Evolutionary conservation across 768 basidiomycete genomes (phyloP), one percentile per base, ranked within the genome.

Genomic region (Kwoniella dendrophila): DNA sequence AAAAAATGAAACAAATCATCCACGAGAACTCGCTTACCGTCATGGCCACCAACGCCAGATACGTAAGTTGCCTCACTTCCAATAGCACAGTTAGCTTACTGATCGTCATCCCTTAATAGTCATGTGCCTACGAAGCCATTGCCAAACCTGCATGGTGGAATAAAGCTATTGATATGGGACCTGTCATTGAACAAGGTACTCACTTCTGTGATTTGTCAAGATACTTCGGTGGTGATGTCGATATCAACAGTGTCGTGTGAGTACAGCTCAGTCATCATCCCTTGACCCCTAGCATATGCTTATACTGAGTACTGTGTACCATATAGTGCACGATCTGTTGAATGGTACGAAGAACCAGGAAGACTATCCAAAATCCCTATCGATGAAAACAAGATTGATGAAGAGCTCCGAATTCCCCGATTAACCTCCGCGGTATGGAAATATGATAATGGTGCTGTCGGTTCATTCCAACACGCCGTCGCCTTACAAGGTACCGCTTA

Each of bases 171-270:
- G 78, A 79, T 52, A 79, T 79, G 78, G 78, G 78, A 58, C 78
- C 78, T 33, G 78, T 79, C 67, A 79, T 79, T 43, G 78, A 79
- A 66, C 78, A 79, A 49, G 78, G 91, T 48, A 98, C 95, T 14
- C 95, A 98, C 82, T 95, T 97, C 82, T 93, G 91, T 74, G 93
- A 97, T 81, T 84, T 96, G 44, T 96, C 92, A 40, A 88, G 95
- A 68, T 95, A 95, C 83, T 97, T 98, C 74, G 95, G 94, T 53
- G 95, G 95, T 16, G 90, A 95, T 68, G 91, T 96, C 60, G 90
- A 96, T 74, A 86, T 94, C 63, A 81, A 86, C 53, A 70, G 78
- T 47, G 79, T 80, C 36, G 79, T 81, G 64, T 80, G 71, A 66
- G 95, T 73, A 5, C 12, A 27, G 45, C 41, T 14, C 24, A 27